Conservation (phyloP, 352 stramenopile species). For the Phytophthora podocarpi region DNA sequence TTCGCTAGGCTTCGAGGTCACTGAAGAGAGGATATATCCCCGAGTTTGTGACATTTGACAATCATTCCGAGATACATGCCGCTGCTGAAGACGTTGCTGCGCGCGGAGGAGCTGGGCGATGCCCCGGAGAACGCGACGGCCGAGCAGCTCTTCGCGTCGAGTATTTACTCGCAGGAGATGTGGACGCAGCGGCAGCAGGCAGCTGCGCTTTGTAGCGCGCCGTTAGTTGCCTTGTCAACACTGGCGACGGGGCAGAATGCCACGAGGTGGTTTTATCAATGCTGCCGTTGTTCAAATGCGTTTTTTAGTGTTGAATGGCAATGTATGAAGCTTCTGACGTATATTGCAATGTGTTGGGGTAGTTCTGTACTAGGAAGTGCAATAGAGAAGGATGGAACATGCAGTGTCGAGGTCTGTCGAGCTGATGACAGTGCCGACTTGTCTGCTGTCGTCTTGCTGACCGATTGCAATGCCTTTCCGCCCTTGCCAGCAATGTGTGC, state of each 20-base stretch:
- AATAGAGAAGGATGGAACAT: conserved; percentile 6
- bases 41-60: conserved; percentile 15
- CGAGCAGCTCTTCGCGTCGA: conserved; percentile 60
- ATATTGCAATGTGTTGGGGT: background rate
- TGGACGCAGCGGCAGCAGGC: conserved; percentile 30
- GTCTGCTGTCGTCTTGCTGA: background rate
- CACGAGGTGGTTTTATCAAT: background rate
- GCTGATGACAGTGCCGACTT: background rate
- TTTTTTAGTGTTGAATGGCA: background rate
- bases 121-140: conserved; percentile 28
- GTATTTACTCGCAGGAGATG: conserved; percentile 43
- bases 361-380: conserved; percentile 9
- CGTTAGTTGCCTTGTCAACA: conserved; percentile 37
- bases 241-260: conserved; percentile 6
- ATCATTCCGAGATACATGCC: conserved; percentile 44
- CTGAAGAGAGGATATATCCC: background rate
- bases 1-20: conserved; percentile 19
- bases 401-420: conserved; percentile 22
- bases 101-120: conserved; percentile 19
- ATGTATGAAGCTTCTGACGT: background rate
- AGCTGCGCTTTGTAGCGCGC: conserved; percentile 46
- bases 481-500: conserved; percentile 25
- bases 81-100: conserved; percentile 38
- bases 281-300: background rate
- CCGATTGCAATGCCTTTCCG: background rate